Conservation (phyloP, 345 rosid species). For the Populus ilicifolia region DNA sequence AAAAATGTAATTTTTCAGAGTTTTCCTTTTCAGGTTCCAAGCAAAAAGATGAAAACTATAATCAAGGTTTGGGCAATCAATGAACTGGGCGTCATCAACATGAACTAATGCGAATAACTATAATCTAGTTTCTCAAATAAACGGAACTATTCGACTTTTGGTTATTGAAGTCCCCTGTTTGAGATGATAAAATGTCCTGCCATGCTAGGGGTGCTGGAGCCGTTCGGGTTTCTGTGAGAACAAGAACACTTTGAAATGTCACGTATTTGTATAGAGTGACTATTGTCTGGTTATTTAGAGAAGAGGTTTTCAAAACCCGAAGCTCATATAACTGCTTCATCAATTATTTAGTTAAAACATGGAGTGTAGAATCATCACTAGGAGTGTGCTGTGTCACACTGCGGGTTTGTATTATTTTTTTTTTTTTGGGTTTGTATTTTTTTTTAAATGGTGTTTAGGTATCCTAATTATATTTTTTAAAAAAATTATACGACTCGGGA, state of each 20-base stretch:
- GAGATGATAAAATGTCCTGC: background rate
- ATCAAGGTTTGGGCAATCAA: background rate
- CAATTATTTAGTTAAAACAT: too few species aligned
- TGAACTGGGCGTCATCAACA: background rate
- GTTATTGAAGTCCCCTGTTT: background rate
- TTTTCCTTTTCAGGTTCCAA: background rate
- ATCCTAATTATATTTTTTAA: too few species aligned
- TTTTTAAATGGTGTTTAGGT: too few species aligned
- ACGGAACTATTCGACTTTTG: background rate
- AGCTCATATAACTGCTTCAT: too few species aligned
- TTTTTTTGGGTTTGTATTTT: too few species aligned
- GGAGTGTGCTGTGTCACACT: fast-evolving
- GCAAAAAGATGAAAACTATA: background rate
- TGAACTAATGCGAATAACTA: background rate
- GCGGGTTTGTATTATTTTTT: too few species aligned
- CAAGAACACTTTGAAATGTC: background rate
- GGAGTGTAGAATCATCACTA: too few species aligned
- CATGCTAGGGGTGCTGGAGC: background rate
- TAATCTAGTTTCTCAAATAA: too few species aligned
- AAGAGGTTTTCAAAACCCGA: too few species aligned
- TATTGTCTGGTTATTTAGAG: too few species aligned
- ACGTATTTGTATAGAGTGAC: too few species aligned
- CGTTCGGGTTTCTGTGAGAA: background rate
- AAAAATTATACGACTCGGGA: too few species aligned
- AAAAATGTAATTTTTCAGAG: background rate